Evolutionary conservation across 2,329 filamentous ascomycete species (phyloP), one percentile per base, ranked within the genome.

Genomic region (Penicillium sp.): DNA sequence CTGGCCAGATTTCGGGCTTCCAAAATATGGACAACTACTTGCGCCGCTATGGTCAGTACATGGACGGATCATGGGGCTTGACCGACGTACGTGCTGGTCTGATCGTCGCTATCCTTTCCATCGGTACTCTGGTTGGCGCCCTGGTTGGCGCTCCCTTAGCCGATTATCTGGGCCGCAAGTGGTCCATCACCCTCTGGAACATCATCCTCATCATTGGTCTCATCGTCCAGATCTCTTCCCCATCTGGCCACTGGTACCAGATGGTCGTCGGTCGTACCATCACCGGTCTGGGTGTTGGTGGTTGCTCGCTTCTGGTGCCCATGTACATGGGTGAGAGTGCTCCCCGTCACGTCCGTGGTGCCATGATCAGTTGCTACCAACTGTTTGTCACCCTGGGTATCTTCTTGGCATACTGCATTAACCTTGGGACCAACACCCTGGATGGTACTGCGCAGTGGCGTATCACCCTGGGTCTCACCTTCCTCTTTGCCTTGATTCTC

Each of bases 401-500:
- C 58, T 75, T 79, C 60, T 61, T 78, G 8, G 75, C 77, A 26
- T 73, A 77, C 61, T 73, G 71, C 29, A 77, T 80, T 67, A 79
- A 79, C 63, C 69, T 72, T 60, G 77, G 77, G 18, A 78, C 75
- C 15, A 67, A 76, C 49, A 59, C 42, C 27, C 58, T 75, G 8
- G 44, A 67, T 0, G 67, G 63, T 29, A 85, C 67, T 75, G 74
- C 63, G n/a, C 77, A 77, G 8, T 80, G 78, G 78, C 69, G 78
- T 4, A 77, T 80, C 46, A 75, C 77, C 2, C 81, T 85, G 66
- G 83, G 82, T 2, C 70, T 86, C 26, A 82, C 80, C 31, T 85
- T 83, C 67, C 73, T 84, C 55, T 85, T 81, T 71, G 79, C 83
- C 8, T 66, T 78, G 8, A 73, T 84, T 43, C 82, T 86, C 63